Conservation (phyloP, 352 stramenopile species). For the Pythium dissotocum region DNA sequence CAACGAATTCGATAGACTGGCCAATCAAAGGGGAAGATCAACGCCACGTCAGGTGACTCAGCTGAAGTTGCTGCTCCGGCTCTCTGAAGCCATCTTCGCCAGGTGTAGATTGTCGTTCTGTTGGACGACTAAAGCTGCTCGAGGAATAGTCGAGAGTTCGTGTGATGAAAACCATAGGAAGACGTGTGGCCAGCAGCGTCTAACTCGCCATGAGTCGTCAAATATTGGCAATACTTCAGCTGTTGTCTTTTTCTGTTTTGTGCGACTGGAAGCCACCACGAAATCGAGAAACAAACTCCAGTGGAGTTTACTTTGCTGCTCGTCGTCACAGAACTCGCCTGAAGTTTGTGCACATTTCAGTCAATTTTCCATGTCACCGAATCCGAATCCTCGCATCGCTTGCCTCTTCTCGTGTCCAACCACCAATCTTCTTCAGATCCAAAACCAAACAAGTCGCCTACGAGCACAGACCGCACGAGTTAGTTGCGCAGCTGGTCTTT, state of each 20-base stretch:
- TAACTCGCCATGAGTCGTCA: neutral
- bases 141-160: neutral
- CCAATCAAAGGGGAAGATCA: neutral
- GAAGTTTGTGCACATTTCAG: conserved; percentile 4
- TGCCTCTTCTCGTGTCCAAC: neutral
- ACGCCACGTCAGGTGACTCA: neutral
- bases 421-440: neutral
- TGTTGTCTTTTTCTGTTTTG: neutral
- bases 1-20: neutral
- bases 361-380: neutral
- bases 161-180: neutral
- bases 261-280: neutral
- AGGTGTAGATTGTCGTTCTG: neutral
- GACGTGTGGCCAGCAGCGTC: neutral
- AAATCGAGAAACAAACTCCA: neutral
- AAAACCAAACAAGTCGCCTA: neutral
- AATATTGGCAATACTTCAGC: neutral
- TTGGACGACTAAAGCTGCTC: neutral
- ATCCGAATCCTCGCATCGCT: neutral
- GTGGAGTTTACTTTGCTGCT: neutral
- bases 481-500: neutral
- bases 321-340: neutral
- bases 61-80: neutral
- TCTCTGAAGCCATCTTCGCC: conserved; percentile 9
- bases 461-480: too few relatives aligned